A percentile compares a stretch with the other conserved stretches of the same genome.
Evolutionary conservation across 306 rosid species (phyloP).

Genomic region (Rosa lucieae): DNA sequence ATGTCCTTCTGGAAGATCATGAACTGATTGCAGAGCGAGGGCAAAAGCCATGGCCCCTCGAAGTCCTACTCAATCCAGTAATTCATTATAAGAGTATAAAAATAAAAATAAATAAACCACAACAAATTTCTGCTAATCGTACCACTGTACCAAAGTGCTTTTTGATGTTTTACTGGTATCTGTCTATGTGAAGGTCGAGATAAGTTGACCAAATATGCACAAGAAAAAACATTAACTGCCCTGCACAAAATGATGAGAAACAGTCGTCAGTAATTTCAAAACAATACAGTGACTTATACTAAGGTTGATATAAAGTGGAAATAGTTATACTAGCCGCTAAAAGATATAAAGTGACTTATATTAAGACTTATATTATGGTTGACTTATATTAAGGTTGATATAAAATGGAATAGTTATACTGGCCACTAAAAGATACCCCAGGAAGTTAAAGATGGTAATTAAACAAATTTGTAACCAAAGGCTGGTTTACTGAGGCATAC

Average conservation of each 20-base stretch:
- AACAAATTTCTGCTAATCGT: conserved; percentile 33
- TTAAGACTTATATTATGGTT: background rate
- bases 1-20: conserved; percentile 98
- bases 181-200: conserved; percentile 74
- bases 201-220: conserved; percentile 90
- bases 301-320: background rate
- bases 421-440: background rate
- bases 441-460: conserved; percentile 25
- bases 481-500: conserved; percentile 42
- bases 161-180: conserved; percentile 82
- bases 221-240: conserved; percentile 93
- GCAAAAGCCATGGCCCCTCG: conserved; percentile 99
- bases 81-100: conserved; percentile 12
- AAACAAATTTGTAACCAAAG: conserved; percentile 19
- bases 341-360: background rate
- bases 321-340: background rate
- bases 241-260: conserved; percentile 48
- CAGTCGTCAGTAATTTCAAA: conserved; percentile 17
- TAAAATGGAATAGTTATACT: background rate
- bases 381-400: conserved; percentile 3
- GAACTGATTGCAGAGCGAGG: conserved; percentile 94
- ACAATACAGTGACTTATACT: conserved; percentile 17
- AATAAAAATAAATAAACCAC: conserved; percentile 11
- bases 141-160: conserved; percentile 99
- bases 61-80: conserved; percentile 63